Evolutionary conservation across 345 rosid genomes (phyloP).

Genomic region (Citrus glauca): DNA sequence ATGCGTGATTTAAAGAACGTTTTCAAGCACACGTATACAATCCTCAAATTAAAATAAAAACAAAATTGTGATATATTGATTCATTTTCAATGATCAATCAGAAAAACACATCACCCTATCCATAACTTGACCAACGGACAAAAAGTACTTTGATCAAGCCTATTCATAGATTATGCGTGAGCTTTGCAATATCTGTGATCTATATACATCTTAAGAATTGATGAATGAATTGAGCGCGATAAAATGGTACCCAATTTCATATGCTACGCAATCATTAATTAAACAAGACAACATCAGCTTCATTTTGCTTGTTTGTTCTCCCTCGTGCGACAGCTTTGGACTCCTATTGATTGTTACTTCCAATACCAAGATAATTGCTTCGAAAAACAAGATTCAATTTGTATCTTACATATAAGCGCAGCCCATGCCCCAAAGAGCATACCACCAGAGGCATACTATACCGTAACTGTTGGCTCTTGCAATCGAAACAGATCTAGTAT

Average conservation of each 20-base stretch:
- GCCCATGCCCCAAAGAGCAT: neutral
- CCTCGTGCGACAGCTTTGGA: neutral
- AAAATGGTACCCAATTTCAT: neutral
- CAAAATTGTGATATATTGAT: too few relatives aligned
- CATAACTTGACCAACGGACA: too few relatives aligned
- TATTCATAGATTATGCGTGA: too few relatives aligned
- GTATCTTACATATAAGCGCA: neutral
- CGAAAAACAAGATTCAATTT: neutral
- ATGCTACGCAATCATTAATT: too few relatives aligned
- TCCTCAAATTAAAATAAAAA: too few relatives aligned
- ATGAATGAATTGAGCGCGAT: neutral
- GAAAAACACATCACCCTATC: too few relatives aligned
- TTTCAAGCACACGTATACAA: too few relatives aligned
- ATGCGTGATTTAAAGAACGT: too few relatives aligned
- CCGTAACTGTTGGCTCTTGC: neutral
- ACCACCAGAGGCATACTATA: neutral
- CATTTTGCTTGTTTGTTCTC: neutral
- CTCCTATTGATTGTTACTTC: neutral
- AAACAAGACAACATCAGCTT: too few relatives aligned
- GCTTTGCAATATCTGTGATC: neutral
- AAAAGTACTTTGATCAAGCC: too few relatives aligned
- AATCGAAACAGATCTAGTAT: neutral
- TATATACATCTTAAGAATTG: neutral
- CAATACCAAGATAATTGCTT: neutral
- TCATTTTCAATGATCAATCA: too few relatives aligned